phyloP scores from a whole-genome alignment of 2,329 filamentous ascomycete genomes.

The Calonectria fujianensis region DNA sequence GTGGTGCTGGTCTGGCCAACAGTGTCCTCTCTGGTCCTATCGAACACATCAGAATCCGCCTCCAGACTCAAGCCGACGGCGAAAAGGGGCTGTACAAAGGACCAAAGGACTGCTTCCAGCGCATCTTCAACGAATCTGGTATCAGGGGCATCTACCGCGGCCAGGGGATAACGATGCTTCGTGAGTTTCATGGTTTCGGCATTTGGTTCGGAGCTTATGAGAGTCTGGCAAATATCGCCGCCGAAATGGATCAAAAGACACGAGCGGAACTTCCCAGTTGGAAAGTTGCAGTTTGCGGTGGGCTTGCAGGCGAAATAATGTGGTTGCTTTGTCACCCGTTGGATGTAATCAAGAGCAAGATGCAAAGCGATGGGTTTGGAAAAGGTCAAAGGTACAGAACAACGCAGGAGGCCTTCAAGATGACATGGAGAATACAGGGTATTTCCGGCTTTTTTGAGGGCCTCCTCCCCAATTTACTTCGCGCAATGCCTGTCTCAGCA shows the following conservation, averaged over 20 bases:
- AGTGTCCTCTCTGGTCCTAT: conserved; percentile 32
- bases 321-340: conserved; percentile 28
- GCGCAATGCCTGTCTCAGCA: conserved; percentile 38
- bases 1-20: conserved; percentile 23
- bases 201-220: conserved; percentile 38
- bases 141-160: conserved; percentile 28
- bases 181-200: conserved; percentile 35
- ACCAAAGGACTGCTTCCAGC: conserved; percentile 11
- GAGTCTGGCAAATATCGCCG: background rate
- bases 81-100: background rate
- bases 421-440: conserved; percentile 8
- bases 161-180: conserved; percentile 32
- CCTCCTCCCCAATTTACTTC: conserved; percentile 23
- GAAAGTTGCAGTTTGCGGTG: conserved; percentile 35
- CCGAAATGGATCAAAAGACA: conserved; percentile 6
- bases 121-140: conserved; percentile 1
- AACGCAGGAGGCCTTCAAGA: conserved; percentile 14
- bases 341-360: conserved; percentile 40
- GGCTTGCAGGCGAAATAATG: conserved; percentile 28
- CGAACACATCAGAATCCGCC: conserved; percentile 34
- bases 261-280: conserved; percentile 32
- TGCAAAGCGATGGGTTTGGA: conserved; percentile 35
- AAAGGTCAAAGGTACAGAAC: background rate
- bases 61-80: conserved; percentile 28
- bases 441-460: conserved; percentile 21